phyloP scores from a whole-genome alignment of 371 early-diverging fungal species.

The Lichtheimia ornata region DNA sequence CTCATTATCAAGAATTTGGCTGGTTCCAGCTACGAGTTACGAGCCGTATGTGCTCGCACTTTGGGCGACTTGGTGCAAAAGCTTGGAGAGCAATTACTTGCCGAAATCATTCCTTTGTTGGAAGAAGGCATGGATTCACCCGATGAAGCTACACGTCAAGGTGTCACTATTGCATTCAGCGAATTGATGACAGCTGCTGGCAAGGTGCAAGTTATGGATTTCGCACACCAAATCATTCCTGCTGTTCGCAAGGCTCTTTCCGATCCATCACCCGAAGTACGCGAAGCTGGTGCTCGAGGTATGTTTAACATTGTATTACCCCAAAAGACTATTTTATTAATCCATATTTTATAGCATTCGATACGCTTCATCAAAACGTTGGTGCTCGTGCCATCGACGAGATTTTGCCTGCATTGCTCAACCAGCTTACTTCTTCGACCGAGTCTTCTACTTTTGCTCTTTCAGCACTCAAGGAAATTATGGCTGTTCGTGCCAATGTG shows the following conservation, averaged over 20 bases:
- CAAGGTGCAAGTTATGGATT: constrained; percentile 79
- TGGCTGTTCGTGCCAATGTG: constrained; percentile 92
- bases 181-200: constrained; percentile 90
- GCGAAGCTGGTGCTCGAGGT: constrained; percentile 90
- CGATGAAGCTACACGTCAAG: constrained; percentile 76
- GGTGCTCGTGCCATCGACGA: constrained; percentile 92
- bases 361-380: constrained; percentile 85
- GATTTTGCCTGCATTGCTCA: constrained; percentile 86
- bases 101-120: constrained; percentile 87
- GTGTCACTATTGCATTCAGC: constrained; percentile 90
- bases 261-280: constrained; percentile 79
- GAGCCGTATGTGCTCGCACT: constrained; percentile 86
- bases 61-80: constrained; percentile 95
- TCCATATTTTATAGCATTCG: constrained; percentile 69
- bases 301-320: background rate
- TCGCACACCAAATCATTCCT: constrained; percentile 80
- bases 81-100: constrained; percentile 88
- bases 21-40: constrained; percentile 69
- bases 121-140: constrained; percentile 74
- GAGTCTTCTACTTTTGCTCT: constrained; percentile 75
- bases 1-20: constrained; percentile 84
- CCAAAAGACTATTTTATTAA: background rate
- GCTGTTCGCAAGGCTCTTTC: constrained; percentile 80
- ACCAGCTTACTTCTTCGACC: constrained; percentile 72
- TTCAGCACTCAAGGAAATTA: constrained; percentile 94